Evolutionary conservation across 257 asterid genomes (phyloP).

Genomic region (Rauvolfia tetraphylla): DNA sequence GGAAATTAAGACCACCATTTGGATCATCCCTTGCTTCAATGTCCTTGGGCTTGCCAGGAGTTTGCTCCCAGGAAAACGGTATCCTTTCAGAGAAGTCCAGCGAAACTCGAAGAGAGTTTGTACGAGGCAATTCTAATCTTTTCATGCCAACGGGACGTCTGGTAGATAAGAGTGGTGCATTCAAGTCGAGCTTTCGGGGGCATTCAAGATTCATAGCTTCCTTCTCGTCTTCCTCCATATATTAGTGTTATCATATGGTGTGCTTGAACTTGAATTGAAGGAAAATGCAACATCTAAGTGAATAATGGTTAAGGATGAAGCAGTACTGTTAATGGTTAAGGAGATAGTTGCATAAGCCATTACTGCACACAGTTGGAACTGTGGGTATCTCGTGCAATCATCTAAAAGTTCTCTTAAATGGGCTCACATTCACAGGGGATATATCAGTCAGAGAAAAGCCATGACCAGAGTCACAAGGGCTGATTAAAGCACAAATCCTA

Average conservation of each 20-base stretch:
- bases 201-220: conserved; percentile 31
- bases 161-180: conserved; percentile 62
- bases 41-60: conserved; percentile 71
- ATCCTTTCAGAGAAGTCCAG: conserved; percentile 35
- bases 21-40: background rate
- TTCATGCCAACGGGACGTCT: conserved; percentile 33
- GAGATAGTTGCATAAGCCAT: conserved; percentile 27
- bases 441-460: background rate
- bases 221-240: conserved; percentile 44
- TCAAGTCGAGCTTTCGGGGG: conserved; percentile 54
- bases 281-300: conserved; percentile 8
- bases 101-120: conserved; percentile 15
- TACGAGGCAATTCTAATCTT: background rate
- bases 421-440: conserved; percentile 20
- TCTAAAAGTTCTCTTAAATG: conserved; percentile 30
- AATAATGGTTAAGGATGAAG: background rate
- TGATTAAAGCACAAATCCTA: background rate
- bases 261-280: conserved; percentile 1
- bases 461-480: background rate
- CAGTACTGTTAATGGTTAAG: background rate
- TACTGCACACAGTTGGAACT: conserved; percentile 38
- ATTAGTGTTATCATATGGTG: background rate
- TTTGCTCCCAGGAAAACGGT: conserved; percentile 79
- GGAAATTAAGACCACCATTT: conserved; percentile 16
- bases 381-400: conserved; percentile 57